These are phyloP conservation scores for Conticribra weissflogii DNA, from an alignment of 108 stramenopile genomes.

Conservation along the genomic window DNA sequence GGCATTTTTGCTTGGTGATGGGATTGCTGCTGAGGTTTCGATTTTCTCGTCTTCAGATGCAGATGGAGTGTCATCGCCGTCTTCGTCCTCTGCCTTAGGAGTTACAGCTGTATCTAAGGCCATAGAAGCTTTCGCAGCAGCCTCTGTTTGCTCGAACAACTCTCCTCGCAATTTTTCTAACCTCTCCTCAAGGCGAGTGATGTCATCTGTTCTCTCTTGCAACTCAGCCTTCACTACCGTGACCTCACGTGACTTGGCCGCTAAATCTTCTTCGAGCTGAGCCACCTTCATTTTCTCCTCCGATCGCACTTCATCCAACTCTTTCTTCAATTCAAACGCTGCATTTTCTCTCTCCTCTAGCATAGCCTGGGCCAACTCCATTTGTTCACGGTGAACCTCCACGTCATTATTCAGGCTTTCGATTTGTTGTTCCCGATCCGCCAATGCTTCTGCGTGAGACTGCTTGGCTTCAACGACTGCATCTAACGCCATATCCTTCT, in stretches of 20 bases:
- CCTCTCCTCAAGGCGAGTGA: conserved; percentile 27
- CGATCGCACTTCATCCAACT: conserved; percentile 27
- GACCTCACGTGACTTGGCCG: conserved; percentile 36
- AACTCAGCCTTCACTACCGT: conserved; percentile 28
- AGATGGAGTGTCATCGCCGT: neutral
- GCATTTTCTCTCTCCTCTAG: conserved; percentile 42
- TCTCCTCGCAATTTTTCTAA: conserved; percentile 29
- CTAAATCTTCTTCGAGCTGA: conserved; percentile 39
- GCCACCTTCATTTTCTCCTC: conserved; percentile 17
- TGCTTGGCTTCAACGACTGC: conserved; percentile 16
- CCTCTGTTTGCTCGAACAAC: conserved; percentile 13
- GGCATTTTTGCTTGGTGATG: neutral
- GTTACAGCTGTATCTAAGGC: neutral
- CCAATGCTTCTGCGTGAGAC: conserved; percentile 17
- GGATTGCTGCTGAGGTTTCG: conserved; percentile 9
- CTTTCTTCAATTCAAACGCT: conserved; percentile 21
- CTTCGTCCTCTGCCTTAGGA: neutral
- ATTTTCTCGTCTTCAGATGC: conserved; percentile 5
- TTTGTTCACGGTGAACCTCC: conserved; percentile 46
- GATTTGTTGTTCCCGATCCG: conserved; percentile 29
- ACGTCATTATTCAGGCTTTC: conserved; percentile 41
- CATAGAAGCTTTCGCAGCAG: neutral
- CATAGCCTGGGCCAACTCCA: conserved; percentile 49
- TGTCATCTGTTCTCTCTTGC: conserved; percentile 31
- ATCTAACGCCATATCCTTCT: conserved; percentile 20